Base-by-base conservation (phyloP, 352 stramenopile genomes). In the Phytophthora vignae region DNA sequence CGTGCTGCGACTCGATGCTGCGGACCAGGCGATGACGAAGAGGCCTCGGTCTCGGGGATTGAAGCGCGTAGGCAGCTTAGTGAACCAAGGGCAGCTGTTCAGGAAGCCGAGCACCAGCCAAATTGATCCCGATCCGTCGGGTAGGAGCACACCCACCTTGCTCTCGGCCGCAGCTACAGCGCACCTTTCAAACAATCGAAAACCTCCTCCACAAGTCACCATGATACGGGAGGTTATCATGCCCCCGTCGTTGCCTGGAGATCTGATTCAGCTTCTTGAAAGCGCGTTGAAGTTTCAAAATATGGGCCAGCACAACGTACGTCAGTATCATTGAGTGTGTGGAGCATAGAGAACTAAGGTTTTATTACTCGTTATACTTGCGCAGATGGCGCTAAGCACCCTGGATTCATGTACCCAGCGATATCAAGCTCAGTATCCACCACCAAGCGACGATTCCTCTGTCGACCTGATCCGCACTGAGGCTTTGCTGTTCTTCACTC, bases 271-370 rank as follows among this genome's bases (percentile, higher is more conserved):
- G 14, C 67, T 83, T 52, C 68, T 94, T 14, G 82, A 91, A 65
- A 77, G 74, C 55, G 78, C 77, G 1, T 67, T 94, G 53, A 87
- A 84, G 22, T 90, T 87, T 55, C 87, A 94, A 59, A 94, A 92
- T 60, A 77, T 75, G 49, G 70, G 60, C 4, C 86, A 92, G 58
- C 90, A 76, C 60, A 77, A 92, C 31, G 86, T 94, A 72, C 25
- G 81, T 77, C 22, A 21, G 12, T 14, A 19, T 71, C 10, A 46
- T 55, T 36, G 44, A 52, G 22, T 29, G 31, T 63, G 11, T 25
- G 22, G n/a, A 25, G 46, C 19, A n/a, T n/a, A 19, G 22, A 29
- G n/a, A 54, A 15, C 46, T n/a, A 54, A 54, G 10, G 9, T 10
- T 25, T 25, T 54, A 9, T 29, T 46, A 19, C 38, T 46, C 17